phyloP scores from a whole-genome alignment of 1,139 yeast genomes.

The Blastobotrys ciferrii region DNA sequence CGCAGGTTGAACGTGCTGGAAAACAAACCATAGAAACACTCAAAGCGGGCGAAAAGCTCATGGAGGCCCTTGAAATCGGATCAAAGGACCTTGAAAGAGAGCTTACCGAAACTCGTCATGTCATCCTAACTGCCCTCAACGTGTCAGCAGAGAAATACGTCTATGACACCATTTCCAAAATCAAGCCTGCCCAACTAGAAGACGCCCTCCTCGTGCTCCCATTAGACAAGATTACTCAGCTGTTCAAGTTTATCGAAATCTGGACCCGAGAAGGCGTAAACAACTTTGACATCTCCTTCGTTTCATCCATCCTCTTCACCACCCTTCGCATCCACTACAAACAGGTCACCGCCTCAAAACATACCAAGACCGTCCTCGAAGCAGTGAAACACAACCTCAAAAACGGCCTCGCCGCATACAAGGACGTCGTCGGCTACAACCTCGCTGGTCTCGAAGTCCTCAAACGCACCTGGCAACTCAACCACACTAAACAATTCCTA shows the following conservation, averaged over 20 bases:
- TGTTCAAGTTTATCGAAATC: slow-evolving; percentile 68
- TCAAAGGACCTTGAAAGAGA: slow-evolving; percentile 68
- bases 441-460: slow-evolving; percentile 76
- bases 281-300: slow-evolving; percentile 46
- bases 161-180: slow-evolving; percentile 62
- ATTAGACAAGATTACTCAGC: slow-evolving; percentile 72
- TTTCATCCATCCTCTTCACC: slow-evolving; percentile 74
- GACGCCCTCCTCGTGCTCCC: slow-evolving; percentile 91
- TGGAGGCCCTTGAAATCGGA: slow-evolving; percentile 91
- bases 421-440: slow-evolving; percentile 76
- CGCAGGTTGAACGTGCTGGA: slow-evolving; percentile 63
- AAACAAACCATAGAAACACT: slow-evolving; percentile 88
- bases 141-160: slow-evolving; percentile 77
- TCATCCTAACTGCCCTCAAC: slow-evolving; percentile 68
- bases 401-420: slow-evolving; percentile 49
- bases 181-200: slow-evolving; percentile 81
- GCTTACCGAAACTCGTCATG: slow-evolving; percentile 46
- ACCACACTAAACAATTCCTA: slow-evolving; percentile 69
- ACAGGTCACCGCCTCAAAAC: slow-evolving; percentile 50
- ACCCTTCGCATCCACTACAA: slow-evolving; percentile 69
- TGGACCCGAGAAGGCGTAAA: slow-evolving; percentile 62
- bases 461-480: slow-evolving; percentile 74
- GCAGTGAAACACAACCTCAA: slow-evolving; percentile 35
- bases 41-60: slow-evolving; percentile 89
- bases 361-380: slow-evolving; percentile 39